Evolutionary conservation across 73 alveolate genomes (phyloP).

Genomic region (Stentor coeruleus): DNA sequence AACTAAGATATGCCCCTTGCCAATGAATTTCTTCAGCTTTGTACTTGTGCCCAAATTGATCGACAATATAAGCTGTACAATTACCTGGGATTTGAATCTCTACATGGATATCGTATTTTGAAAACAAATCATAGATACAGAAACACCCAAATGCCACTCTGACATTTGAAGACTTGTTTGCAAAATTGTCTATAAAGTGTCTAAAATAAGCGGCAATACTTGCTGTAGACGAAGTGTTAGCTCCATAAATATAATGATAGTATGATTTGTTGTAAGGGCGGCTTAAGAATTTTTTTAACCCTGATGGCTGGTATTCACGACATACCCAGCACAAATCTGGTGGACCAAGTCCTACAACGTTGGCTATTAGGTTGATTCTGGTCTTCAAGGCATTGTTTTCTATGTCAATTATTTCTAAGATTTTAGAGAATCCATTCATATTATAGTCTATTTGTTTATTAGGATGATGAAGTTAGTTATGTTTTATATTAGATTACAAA

Average conservation of each 20-base stretch:
- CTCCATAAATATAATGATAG: constrained; percentile 85
- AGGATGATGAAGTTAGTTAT: no score
- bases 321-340: background rate
- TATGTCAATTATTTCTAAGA: no score
- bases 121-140: constrained; percentile 76
- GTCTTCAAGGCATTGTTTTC: no score
- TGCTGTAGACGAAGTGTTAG: constrained; percentile 79
- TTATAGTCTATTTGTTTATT: no score
- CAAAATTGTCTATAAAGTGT: constrained; percentile 52
- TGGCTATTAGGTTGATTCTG: no score
- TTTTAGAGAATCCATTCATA: no score
- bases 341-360: background rate
- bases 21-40: constrained; percentile 49
- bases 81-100: constrained; percentile 82
- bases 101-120: constrained; percentile 78
- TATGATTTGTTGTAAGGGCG: background rate
- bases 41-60: constrained; percentile 37
- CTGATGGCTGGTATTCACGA: background rate
- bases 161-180: constrained; percentile 34
- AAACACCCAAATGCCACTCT: constrained; percentile 65
- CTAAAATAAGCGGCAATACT: constrained; percentile 78
- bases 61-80: constrained; percentile 48
- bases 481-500: no score
- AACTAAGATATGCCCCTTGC: constrained; percentile 74
- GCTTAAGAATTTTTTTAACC: background rate